Evolutionary conservation across 2,329 filamentous ascomycete species (phyloP), one percentile per base, ranked within the genome.

Genomic region (Sarocladium oryzae): DNA sequence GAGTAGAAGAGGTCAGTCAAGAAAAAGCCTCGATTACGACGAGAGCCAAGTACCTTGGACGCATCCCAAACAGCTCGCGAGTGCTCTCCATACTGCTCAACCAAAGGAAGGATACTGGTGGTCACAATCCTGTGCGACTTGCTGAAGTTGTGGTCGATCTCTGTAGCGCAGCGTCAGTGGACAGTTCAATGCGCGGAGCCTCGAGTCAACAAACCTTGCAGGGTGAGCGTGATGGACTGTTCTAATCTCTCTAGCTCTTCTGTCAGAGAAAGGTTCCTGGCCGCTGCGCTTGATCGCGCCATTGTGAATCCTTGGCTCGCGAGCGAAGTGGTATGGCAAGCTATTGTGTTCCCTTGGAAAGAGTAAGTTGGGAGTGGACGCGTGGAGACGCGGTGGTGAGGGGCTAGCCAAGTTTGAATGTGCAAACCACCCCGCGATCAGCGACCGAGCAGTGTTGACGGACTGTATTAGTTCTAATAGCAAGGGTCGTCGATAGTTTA

Each of bases 141-240:
- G 72, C 89, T 96, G 68, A 99, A 99, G 71, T 99, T 99, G 69
- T 89, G 88, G 67, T 99, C 93, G 72, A 99, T 99, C 75, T 99
- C 93, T 95, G 61, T 11, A 11, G n/a, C 9, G 24, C 43, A 16
- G 43, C 16, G 49, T 49, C 49, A 48, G 38, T 20, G 18, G 2
- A 15, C n/a, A 20, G n/a, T 9, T n/a, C 36, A 11, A 10, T 45
- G 36, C 24, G 24, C 20, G 35, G 53, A 23, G 30, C 23, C 26
- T 16, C 6, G 3, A 43, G 23, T 58, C 50, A 54, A 57, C 60
- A 53, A 67, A 87, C 89, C 89, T 84, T 97, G 93, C 20, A 99
- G 76, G 0, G 92, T 97, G 36, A 97, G 76, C 0, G 93, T 99
- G 60, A 99, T 97, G 20, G 89, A 95, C 67, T 99, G 93, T 67